A percentile compares a stretch with the other conserved stretches of the same genome.
Evolutionary conservation across 108 stramenopile genomes (phyloP).

Genomic region (Aurantiochytrium sp.): DNA sequence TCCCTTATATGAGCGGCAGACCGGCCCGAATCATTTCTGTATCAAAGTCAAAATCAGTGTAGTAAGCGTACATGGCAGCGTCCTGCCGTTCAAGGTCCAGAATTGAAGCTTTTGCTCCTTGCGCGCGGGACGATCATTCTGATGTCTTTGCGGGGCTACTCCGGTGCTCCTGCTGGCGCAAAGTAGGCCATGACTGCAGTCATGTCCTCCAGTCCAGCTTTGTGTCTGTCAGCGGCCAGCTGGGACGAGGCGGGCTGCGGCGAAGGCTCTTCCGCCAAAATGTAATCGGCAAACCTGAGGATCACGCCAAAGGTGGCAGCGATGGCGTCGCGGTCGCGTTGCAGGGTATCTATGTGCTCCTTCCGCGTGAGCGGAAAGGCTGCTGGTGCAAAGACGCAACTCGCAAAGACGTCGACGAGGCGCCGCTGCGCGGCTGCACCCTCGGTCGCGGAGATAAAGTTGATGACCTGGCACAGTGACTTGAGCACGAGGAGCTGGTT

Average conservation of each 20-base stretch:
- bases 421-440: neutral
- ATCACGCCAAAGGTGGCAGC: neutral
- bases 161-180: no score
- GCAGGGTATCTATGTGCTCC: neutral
- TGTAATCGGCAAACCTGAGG: neutral
- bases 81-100: no score
- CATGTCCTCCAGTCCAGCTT: no score
- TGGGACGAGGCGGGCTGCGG: no score
- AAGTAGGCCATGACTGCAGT: no score
- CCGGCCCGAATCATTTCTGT: no score
- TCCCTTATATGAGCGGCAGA: neutral
- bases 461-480: neutral
- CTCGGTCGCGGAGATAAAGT: neutral
- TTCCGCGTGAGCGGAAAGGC: neutral
- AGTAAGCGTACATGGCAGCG: no score
- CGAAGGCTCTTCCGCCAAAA: neutral
- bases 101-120: no score
- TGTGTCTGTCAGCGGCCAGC: no score
- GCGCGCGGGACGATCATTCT: no score
- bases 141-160: no score
- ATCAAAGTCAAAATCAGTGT: no score
- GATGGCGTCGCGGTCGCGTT: neutral
- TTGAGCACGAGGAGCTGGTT: neutral
- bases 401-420: neutral
- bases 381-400: neutral